Evolutionary conservation across 768 basidiomycete genomes (phyloP).

Genomic region (Lepiota brunneoincarnata): DNA sequence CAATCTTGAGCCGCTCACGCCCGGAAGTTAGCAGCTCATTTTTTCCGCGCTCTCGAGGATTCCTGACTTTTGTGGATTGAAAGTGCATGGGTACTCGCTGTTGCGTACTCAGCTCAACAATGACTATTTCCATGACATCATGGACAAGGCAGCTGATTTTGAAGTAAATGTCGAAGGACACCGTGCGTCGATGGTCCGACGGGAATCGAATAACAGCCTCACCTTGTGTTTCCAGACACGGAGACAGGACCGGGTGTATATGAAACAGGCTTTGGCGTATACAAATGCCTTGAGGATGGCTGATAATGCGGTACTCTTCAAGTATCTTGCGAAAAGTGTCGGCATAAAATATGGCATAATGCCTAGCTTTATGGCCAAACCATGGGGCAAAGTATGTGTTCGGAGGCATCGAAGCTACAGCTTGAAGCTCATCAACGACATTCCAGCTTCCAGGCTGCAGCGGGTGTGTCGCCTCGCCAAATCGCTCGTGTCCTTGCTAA

Average conservation of each 20-base stretch:
- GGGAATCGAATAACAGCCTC: background rate
- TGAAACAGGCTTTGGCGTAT: slow-evolving; percentile 86
- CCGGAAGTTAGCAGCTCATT: slow-evolving; percentile 69
- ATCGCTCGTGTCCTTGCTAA: background rate
- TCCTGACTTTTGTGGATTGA: slow-evolving; percentile 6
- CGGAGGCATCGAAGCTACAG: background rate
- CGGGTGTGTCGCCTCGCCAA: slow-evolving; percentile 50
- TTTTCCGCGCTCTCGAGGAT: background rate
- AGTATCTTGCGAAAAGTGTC: slow-evolving; percentile 86
- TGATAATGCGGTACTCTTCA: slow-evolving; percentile 91
- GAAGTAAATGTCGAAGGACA: slow-evolving; percentile 84
- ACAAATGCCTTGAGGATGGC: slow-evolving; percentile 79
- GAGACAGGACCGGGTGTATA: slow-evolving; percentile 90
- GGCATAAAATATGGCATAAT: slow-evolving; percentile 87
- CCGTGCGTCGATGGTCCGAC: slow-evolving; percentile 43
- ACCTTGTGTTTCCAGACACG: slow-evolving; percentile 54
- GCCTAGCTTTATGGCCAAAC: slow-evolving; percentile 99
- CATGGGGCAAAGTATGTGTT: slow-evolving; percentile 80
- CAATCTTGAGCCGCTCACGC: slow-evolving; percentile 75
- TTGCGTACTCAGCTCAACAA: slow-evolving; percentile 88
- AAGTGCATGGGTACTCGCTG: slow-evolving; percentile 97
- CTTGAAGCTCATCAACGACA: background rate
- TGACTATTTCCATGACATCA: slow-evolving; percentile 86
- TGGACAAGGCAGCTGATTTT: slow-evolving; percentile 71
- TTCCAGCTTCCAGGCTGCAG: slow-evolving; percentile 89